Conservation (phyloP, 257 asterid species). For the Salvia splendens region DNA sequence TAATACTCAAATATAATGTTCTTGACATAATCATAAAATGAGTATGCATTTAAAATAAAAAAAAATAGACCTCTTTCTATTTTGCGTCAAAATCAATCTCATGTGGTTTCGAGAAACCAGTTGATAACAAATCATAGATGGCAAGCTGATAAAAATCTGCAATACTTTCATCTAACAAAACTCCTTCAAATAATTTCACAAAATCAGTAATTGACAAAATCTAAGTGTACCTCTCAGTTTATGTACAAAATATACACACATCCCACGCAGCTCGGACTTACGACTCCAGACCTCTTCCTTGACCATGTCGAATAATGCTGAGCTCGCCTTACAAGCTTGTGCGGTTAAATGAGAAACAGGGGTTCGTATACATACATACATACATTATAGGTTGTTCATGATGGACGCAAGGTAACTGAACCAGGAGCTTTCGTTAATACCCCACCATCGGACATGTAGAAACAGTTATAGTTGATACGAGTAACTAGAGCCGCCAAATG, state of each 20-base stretch:
- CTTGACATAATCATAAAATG: too few species aligned
- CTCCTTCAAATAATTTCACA: not conserved
- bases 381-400: conserved; percentile 23
- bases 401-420: conserved; percentile 41
- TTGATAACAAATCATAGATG: too few species aligned
- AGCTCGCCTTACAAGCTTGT: not conserved
- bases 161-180: not conserved
- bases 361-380: not conserved
- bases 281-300: not conserved
- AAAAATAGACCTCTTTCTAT: too few species aligned
- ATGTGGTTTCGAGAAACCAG: too few species aligned
- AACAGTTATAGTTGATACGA: conserved; percentile 81
- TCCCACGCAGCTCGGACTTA: not conserved
- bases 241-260: not conserved
- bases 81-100: too few species aligned
- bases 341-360: conserved; percentile 10
- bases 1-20: too few species aligned
- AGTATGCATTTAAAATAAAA: too few species aligned
- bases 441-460: conserved; percentile 89
- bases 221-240: not conserved
- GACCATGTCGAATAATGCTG: not conserved
- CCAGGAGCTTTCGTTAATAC: conserved; percentile 52
- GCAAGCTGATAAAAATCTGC: not conserved
- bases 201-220: not conserved
- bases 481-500: conserved; percentile 93